A percentile compares a stretch with the other conserved stretches of the same genome.
Conservation (phyloP, 129 eudicot species). For the Flaveria trinervia region DNA sequence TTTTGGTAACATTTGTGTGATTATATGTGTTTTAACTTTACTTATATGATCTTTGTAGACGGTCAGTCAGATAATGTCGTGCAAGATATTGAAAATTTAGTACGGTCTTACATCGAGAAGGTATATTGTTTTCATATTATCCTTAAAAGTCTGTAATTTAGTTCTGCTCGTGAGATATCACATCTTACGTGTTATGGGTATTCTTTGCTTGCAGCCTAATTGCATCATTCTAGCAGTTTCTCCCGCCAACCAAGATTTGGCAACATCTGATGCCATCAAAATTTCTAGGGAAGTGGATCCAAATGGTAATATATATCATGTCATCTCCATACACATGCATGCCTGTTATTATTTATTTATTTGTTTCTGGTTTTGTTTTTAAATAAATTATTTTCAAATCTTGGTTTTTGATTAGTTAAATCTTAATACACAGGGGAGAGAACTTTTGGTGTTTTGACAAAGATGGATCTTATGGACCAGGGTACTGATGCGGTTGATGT, state of each 20-base stretch:
- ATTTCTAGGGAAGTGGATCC: constrained; percentile 98
- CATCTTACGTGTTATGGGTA: constrained; percentile 8
- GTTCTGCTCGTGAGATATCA: constrained; percentile 12
- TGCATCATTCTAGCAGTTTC: constrained; percentile 96
- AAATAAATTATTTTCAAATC: neutral
- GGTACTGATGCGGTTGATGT: constrained; percentile 99
- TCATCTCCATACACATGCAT: constrained; percentile 12
- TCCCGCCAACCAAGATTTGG: constrained; percentile 99
- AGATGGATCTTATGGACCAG: constrained; percentile 97
- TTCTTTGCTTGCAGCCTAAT: constrained; percentile 79
- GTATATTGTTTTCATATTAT: constrained; percentile 36
- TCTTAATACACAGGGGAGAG: constrained; percentile 73
- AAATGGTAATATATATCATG: constrained; percentile 53
- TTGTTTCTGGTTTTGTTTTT: constrained; percentile 9
- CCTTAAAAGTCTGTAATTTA: neutral
- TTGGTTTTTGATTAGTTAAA: neutral
- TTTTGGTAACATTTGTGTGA: neutral
- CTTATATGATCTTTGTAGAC: constrained; percentile 42
- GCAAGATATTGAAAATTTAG: constrained; percentile 89
- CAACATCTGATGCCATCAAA: constrained; percentile 95
- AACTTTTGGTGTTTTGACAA: constrained; percentile 96
- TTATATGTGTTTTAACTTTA: constrained; percentile 2
- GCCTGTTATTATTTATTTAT: neutral
- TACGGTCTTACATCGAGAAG: constrained; percentile 90
- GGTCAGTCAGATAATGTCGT: constrained; percentile 89